phyloP scores from a whole-genome alignment of 2,329 filamentous ascomycete genomes.

The Aureobasidium namibiae region DNA sequence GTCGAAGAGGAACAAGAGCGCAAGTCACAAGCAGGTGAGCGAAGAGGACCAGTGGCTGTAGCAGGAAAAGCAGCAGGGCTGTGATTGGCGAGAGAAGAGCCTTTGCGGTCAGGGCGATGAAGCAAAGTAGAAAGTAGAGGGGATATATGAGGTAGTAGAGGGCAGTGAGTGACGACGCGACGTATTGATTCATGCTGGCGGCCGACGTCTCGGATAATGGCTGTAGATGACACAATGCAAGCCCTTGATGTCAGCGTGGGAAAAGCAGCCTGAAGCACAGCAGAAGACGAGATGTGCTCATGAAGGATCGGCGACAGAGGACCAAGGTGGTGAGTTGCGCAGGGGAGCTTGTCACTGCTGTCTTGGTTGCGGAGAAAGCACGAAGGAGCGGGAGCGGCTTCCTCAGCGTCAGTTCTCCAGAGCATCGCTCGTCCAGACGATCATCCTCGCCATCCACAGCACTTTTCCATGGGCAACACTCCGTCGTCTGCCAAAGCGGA shows the following conservation, averaged over 20 bases:
- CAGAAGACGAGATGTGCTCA: background rate
- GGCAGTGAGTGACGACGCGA: slow-evolving; percentile 23
- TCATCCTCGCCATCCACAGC: background rate
- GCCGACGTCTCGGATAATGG: background rate
- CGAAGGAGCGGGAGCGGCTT: background rate
- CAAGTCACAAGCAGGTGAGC: slow-evolving; percentile 33
- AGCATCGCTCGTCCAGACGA: background rate
- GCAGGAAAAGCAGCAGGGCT: slow-evolving; percentile 36
- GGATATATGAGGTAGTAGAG: slow-evolving; percentile 33
- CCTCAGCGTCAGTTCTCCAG: background rate
- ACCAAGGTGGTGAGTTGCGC: background rate
- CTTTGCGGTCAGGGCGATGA: slow-evolving; percentile 30
- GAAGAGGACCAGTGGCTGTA: slow-evolving; percentile 45
- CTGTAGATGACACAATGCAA: background rate
- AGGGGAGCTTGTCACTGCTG: background rate
- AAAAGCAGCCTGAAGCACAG: background rate
- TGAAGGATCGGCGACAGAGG: background rate
- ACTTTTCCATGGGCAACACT: slow-evolving; percentile 38
- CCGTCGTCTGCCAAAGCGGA: slow-evolving; percentile 27
- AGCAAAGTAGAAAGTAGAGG: slow-evolving; percentile 31
- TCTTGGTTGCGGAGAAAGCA: background rate
- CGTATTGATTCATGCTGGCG: slow-evolving; percentile 24
- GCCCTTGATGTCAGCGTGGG: background rate
- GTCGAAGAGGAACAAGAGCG: slow-evolving; percentile 40
- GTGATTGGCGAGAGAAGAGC: slow-evolving; percentile 40